Conservation (phyloP, 1,284 basidiomycete genomes). For the Leccinum subspadiceum region DNA sequence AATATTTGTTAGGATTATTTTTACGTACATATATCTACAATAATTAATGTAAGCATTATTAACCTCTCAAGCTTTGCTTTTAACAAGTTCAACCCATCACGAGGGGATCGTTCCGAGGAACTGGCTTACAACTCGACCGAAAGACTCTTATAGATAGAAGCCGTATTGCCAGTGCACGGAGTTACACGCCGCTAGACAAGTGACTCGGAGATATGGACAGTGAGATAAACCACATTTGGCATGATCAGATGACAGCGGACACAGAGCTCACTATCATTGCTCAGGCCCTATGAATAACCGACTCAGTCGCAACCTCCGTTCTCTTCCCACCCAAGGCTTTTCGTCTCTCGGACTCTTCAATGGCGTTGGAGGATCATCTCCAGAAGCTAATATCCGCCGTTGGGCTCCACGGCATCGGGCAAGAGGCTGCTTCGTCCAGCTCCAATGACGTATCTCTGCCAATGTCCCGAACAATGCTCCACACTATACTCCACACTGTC, state of each 20-base stretch:
- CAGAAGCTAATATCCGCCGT: slow-evolving; percentile 16
- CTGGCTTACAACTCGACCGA: neutral
- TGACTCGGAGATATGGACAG: neutral
- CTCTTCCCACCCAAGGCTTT: slow-evolving; percentile 1
- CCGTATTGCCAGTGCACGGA: neutral
- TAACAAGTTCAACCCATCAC: neutral
- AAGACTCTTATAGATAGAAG: neutral
- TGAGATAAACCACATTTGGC: neutral
- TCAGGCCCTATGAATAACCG: neutral
- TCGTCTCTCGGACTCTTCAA: slow-evolving; percentile 1
- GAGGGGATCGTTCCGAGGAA: neutral
- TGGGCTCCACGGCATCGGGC: neutral
- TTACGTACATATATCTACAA: neutral
- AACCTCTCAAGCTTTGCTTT: neutral
- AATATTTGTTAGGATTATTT: slow-evolving; percentile 14
- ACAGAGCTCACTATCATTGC: neutral
- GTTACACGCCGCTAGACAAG: no score
- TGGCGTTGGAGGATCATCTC: slow-evolving; percentile 10
- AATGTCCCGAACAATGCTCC: slow-evolving; percentile 13
- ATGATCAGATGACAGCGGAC: slow-evolving; percentile 10
- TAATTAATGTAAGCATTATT: neutral
- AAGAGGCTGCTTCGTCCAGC: slow-evolving; percentile 10
- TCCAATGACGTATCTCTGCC: slow-evolving; percentile 26
- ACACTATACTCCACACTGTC: slow-evolving; percentile 17
- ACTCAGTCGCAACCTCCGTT: neutral